Evolutionary conservation across 352 stramenopile species (phyloP).

Genomic region (Aphanomyces invadans): DNA sequence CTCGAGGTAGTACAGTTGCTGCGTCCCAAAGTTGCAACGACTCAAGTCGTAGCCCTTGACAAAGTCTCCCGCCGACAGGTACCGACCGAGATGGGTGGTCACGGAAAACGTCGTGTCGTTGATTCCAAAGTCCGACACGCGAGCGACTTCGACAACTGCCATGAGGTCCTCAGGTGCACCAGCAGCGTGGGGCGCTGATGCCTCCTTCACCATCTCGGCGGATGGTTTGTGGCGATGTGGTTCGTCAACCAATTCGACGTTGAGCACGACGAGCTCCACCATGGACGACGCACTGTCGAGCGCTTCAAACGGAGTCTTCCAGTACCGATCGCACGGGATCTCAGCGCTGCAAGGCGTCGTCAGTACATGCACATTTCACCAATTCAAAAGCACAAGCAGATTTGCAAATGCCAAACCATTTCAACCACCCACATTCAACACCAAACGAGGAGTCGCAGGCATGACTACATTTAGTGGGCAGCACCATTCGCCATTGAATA

Average conservation of each 20-base stretch:
- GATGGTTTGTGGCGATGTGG: no score
- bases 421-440: no score
- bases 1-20: conserved; percentile 34
- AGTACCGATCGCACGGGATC: conserved; percentile 56
- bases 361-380: no score
- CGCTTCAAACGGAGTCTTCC: conserved; percentile 55
- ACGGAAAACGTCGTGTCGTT: conserved; percentile 72
- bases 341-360: no score
- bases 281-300: conserved; percentile 50
- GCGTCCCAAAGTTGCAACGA: conserved; percentile 42
- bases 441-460: no score
- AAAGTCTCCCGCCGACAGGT: conserved; percentile 51
- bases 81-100: conserved; percentile 48
- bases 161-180: no score
- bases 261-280: conserved; percentile 61
- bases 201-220: conserved; percentile 4
- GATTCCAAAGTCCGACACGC: conserved; percentile 62
- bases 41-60: conserved; percentile 71
- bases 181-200: no score
- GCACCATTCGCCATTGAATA: no score
- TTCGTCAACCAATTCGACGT: conserved; percentile 52
- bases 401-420: no score
- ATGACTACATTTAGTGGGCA: no score
- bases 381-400: no score
- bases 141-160: conserved; percentile 61